phyloP scores from a whole-genome alignment of 2,329 filamentous ascomycete species.

The Fusarium floridanum region DNA sequence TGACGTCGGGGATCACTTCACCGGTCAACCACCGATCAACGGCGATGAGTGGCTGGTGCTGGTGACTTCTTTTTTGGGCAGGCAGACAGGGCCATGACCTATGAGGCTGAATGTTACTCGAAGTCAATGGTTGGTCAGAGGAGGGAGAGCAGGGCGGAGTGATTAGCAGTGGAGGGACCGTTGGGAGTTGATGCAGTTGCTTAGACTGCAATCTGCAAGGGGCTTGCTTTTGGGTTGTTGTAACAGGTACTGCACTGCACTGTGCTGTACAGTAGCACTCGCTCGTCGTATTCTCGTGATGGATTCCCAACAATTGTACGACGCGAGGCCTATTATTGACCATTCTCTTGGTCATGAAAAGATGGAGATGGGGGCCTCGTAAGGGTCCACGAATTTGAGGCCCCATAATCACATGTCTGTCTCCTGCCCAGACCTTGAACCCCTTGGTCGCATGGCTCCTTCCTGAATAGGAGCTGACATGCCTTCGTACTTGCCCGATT shows the following conservation, averaged over 20 bases:
- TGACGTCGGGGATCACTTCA: not conserved
- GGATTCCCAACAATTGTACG: not conserved
- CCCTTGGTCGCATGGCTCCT: conserved; percentile 31
- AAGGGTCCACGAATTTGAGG: conserved; percentile 18
- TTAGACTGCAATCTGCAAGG: not conserved
- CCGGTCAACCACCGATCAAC: not conserved
- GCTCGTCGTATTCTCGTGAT: not conserved
- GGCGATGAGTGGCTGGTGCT: conserved; percentile 10
- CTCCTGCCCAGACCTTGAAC: not conserved
- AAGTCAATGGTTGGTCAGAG: not conserved
- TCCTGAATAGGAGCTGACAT: conserved; percentile 26
- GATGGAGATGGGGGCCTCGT: not conserved
- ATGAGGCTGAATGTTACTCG: conserved; percentile 7
- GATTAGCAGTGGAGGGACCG: not conserved
- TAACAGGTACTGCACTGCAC: not conserved
- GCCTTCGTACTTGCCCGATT: conserved; percentile 20
- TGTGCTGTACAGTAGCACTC: not conserved
- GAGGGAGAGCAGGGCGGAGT: not conserved
- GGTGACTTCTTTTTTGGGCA: not conserved
- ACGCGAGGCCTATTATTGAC: not conserved
- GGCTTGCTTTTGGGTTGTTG: not conserved
- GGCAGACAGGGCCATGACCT: not conserved
- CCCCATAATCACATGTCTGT: conserved; percentile 41
- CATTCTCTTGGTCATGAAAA: not conserved
- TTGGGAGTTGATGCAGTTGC: not conserved